These are phyloP conservation scores for Colletotrichum graminicola DNA, from an alignment of 2,329 filamentous ascomycete genomes.

Conservation along the genomic window DNA sequence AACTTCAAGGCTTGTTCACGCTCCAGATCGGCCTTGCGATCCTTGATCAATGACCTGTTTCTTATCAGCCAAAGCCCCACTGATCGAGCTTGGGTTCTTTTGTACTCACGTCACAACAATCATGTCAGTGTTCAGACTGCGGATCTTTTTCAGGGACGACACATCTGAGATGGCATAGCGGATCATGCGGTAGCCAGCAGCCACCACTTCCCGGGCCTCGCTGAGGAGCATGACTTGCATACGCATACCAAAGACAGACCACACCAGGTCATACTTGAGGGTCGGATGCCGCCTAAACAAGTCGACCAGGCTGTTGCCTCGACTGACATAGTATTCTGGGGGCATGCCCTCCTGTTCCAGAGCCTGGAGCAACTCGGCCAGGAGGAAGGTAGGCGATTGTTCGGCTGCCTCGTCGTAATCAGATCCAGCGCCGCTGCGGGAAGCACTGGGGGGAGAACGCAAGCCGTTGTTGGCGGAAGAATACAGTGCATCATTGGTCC, in stretches of 20 bases:
- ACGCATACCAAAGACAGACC: conserved; percentile 92
- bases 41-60: conserved; percentile 84
- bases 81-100: no score
- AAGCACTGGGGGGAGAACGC: conserved; percentile 69
- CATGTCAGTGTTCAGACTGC: conserved; percentile 89
- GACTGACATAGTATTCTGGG: conserved; percentile 94
- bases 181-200: conserved; percentile 92
- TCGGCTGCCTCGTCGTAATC: conserved; percentile 79
- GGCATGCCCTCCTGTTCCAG: conserved; percentile 89
- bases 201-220: conserved; percentile 94
- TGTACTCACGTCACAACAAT: conserved; percentile 78
- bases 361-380: conserved; percentile 90
- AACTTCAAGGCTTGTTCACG: conserved; percentile 98
- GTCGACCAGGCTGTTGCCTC: conserved; percentile 92
- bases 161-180: conserved; percentile 95
- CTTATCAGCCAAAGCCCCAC: conserved; percentile 29
- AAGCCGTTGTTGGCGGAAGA: conserved; percentile 57
- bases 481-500: conserved; percentile 61
- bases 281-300: conserved; percentile 95
- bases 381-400: conserved; percentile 85
- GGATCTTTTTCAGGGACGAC: conserved; percentile 88
- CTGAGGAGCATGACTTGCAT: conserved; percentile 97
- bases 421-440: conserved; percentile 68
- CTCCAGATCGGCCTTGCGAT: conserved; percentile 96
- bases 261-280: conserved; percentile 95